Percentiles rank a stretch among this genome's conserved stretches.
These are phyloP conservation scores for Aquilaria malaccensis DNA, from an alignment of 345 rosid genomes.

Conservation along the genomic window DNA sequence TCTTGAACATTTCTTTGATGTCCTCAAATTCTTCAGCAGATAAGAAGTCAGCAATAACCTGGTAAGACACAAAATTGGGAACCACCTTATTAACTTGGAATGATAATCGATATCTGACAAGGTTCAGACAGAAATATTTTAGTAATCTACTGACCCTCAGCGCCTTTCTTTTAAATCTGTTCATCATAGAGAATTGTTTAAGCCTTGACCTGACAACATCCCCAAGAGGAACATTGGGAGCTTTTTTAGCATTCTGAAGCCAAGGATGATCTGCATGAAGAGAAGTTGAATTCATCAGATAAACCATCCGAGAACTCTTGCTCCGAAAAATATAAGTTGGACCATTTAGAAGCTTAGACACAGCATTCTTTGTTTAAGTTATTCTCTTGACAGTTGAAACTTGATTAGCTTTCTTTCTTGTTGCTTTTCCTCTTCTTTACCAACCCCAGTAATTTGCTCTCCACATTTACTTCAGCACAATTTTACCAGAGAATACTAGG, in stretches of 20 bases:
- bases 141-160: constrained; percentile 62
- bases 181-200: constrained; percentile 98
- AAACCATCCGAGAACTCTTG: background rate
- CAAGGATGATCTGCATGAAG: constrained; percentile 74
- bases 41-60: constrained; percentile 98
- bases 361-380: too few relatives aligned
- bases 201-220: constrained; percentile 97
- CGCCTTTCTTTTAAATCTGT: constrained; percentile 99
- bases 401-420: too few relatives aligned
- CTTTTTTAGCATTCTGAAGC: constrained; percentile 98
- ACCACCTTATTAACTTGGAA: background rate
- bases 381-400: too few relatives aligned
- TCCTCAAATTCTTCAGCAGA: constrained; percentile 88
- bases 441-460: too few relatives aligned
- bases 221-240: constrained; percentile 95
- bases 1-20: constrained; percentile 89
- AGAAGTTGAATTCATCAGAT: constrained; percentile 9
- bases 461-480: too few relatives aligned
- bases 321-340: too few relatives aligned
- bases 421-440: too few relatives aligned
- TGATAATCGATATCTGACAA: background rate
- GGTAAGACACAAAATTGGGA: constrained; percentile 9
- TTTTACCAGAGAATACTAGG: too few relatives aligned
- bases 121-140: constrained; percentile 5
- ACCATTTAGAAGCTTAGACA: too few relatives aligned